Evolutionary conservation across 345 rosid genomes (phyloP), one percentile per base, ranked within the genome.

Genomic region (Salix udensis): DNA sequence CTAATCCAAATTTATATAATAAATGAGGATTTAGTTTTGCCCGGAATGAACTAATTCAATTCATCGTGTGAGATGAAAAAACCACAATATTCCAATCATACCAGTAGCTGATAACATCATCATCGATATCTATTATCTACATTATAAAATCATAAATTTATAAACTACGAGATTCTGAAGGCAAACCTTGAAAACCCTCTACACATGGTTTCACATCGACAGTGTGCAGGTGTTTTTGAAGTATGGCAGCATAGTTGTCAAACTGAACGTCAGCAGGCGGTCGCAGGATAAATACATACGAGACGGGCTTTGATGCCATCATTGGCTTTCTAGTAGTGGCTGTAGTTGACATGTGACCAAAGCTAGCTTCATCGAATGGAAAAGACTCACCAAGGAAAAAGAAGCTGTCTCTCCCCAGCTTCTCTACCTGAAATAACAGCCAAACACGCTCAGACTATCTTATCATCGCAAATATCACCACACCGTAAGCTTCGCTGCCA

Each of bases 301-400:
- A 88, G 86, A 86, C 74, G 19, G 97, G 64, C 85, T 84, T 88
- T 13, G 97, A 90, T 66, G 70, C 78, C 80, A 77, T 7, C 94
- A 89, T 85, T 28, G 89, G 85, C 81, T 86, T 95, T 75, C 81
- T 82, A 36, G 71, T 74, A n/a, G 75, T 61, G 50, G 82, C 75
- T 6, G 30, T 69, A 67, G 86, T 88, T 19, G 82, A 21, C 79
- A 92, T 70, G 79, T 84, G 80, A 70, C 97, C 97, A 19, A 90
- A 95, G 80, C 86, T 87, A 72, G 55, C 69, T 80, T 89, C 90
- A 42, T 91, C 89, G 44, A 86, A 92, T 21, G 86, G 91, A 79
- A 92, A 92, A 13, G 97, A 95, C 77, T 84, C 77, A 1, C 84
- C 67, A 30, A 91, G 94, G 85, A 90, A 90, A 87, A 95, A 95